Conservation (phyloP, 805 yeast genomes). For the Torulaspora delbrueckii region DNA sequence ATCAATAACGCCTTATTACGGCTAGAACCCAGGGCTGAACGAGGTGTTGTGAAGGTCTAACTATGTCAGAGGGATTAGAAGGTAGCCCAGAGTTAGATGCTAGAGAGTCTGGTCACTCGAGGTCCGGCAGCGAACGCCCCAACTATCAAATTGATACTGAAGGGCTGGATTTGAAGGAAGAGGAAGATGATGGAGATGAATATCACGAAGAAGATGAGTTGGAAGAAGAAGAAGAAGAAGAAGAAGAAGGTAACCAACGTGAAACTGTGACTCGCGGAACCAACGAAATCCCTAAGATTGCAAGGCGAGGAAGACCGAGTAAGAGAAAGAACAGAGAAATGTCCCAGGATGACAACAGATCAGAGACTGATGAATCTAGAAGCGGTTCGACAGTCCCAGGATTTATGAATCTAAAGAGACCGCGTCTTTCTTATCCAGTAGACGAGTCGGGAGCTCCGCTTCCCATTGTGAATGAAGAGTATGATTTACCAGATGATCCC, state of each 20-base stretch:
- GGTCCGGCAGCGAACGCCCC: slow-evolving; percentile 21
- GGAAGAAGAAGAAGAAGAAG: slow-evolving; percentile 9
- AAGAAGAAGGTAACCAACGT: slow-evolving; percentile 32
- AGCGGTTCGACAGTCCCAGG: slow-evolving; percentile 22
- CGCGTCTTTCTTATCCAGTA: slow-evolving; percentile 42
- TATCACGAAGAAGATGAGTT: slow-evolving; percentile 25
- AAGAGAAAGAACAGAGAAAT: slow-evolving; percentile 18
- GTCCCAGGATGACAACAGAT: slow-evolving; percentile 21
- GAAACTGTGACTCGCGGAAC: slow-evolving; percentile 23
- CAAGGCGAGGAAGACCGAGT: slow-evolving; percentile 27
- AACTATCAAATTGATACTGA: slow-evolving; percentile 31
- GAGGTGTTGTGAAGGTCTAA: not conserved
- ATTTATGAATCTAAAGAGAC: slow-evolving; percentile 30
- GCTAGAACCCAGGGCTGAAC: not conserved
- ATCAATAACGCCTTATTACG: not conserved
- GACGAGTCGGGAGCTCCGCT: slow-evolving; percentile 69
- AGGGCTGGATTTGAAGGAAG: slow-evolving; percentile 33
- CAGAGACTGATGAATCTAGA: slow-evolving; percentile 28
- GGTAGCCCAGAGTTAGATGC: not conserved
- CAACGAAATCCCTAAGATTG: slow-evolving; percentile 28
- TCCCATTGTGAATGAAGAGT: slow-evolving; percentile 68
- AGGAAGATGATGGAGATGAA: slow-evolving; percentile 30
- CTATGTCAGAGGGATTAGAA: slow-evolving; percentile 1
- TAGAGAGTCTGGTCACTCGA: slow-evolving; percentile 15
- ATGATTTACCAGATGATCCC: slow-evolving; percentile 67